Conservation (phyloP, 106 monocot genomes). For the Dendrobium officinale region DNA sequence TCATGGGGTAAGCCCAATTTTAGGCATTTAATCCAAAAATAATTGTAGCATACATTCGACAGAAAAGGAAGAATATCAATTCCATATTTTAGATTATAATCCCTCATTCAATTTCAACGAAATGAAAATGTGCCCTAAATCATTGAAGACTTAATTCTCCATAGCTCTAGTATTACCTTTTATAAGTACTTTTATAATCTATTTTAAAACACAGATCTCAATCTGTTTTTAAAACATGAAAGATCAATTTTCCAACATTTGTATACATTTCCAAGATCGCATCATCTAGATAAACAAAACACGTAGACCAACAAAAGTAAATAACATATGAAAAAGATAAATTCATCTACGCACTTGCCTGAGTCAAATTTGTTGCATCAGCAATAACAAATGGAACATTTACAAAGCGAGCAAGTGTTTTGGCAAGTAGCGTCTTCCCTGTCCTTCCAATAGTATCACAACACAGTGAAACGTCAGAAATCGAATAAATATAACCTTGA, state of each 20-base stretch:
- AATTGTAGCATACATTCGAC: neutral
- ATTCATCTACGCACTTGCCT: conserved; percentile 38
- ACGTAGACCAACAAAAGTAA: neutral
- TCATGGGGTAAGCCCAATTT: neutral
- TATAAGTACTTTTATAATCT: too few relatives aligned
- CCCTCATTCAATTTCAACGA: neutral
- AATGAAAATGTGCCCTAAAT: neutral
- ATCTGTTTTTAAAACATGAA: neutral
- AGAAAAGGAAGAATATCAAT: neutral
- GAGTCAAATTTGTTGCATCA: conserved; percentile 94
- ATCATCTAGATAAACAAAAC: neutral
- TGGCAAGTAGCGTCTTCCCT: conserved; percentile 99
- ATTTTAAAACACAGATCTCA: too few relatives aligned
- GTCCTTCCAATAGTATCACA: conserved; percentile 21
- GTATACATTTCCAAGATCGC: neutral
- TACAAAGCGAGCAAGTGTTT: conserved; percentile 94
- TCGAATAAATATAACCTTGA: neutral
- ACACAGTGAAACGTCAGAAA: conserved; percentile 5
- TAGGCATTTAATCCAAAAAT: neutral
- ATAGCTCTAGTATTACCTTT: too few relatives aligned
- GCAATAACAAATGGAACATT: conserved; percentile 99
- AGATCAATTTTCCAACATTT: neutral
- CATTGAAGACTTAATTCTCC: too few relatives aligned
- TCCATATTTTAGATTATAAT: neutral
- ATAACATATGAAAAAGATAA: neutral